Evolutionary conservation across 2,329 filamentous ascomycete species (phyloP).

Genomic region (Mycosphaerelloides madeirae): DNA sequence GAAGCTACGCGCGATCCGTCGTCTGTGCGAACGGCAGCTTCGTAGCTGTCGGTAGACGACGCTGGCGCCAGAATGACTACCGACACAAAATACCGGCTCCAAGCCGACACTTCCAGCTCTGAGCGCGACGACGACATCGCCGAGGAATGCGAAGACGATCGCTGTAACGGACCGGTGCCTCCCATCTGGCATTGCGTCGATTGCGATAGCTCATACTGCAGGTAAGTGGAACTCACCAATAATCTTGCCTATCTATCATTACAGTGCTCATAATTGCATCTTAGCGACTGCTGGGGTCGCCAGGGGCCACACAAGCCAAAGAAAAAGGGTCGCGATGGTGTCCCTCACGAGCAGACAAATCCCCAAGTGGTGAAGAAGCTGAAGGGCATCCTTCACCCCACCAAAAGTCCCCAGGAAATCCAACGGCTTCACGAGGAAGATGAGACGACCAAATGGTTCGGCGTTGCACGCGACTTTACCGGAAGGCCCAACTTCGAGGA

Average conservation of each 20-base stretch:
- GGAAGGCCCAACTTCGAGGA: conserved; percentile 36
- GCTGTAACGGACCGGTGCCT: conserved; percentile 23
- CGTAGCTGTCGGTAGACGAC: not conserved
- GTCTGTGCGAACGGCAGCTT: not conserved
- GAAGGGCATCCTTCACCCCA: conserved; percentile 26
- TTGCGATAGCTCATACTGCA: conserved; percentile 33
- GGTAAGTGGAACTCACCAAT: conserved; percentile 15
- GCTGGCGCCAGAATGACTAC: conserved; percentile 1
- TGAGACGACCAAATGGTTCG: conserved; percentile 39
- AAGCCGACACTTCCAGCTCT: conserved; percentile 1
- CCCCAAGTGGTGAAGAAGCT: conserved; percentile 26
- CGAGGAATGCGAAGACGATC: conserved; percentile 30
- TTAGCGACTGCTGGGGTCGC: conserved; percentile 28
- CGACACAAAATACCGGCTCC: conserved; percentile 5
- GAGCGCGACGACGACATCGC: conserved; percentile 18
- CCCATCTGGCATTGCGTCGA: conserved; percentile 32
- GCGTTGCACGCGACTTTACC: conserved; percentile 28
- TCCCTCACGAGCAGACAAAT: conserved; percentile 37
- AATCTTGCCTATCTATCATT: not conserved
- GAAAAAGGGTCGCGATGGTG: conserved; percentile 31
- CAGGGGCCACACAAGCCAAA: conserved; percentile 32
- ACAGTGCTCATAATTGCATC: conserved; percentile 1
- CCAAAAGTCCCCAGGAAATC: conserved; percentile 27
- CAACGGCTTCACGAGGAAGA: conserved; percentile 35
- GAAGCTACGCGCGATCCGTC: too few species aligned